Evolutionary conservation across 2,329 filamentous ascomycete species (phyloP), one percentile per base, ranked within the genome.

Genomic region (Periglandula ipomoeae): DNA sequence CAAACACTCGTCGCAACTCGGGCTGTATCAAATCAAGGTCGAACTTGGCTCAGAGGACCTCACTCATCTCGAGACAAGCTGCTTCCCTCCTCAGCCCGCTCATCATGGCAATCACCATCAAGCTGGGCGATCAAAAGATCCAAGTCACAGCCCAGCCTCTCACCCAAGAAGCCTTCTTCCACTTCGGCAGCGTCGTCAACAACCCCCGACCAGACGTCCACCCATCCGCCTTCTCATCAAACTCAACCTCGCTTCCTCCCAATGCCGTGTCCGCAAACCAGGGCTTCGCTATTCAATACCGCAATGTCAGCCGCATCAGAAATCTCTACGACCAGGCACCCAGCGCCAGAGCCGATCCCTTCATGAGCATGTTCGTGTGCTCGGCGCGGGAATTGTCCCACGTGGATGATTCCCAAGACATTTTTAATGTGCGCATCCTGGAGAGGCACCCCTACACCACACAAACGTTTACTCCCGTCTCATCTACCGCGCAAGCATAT

Each of bases 391-490:
- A 56, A 45, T 58, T 68, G 20, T 37, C 50, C 19, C 39, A 53
- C 30, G 51, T 43, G 10, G 46, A 42, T 11, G 46, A 49, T 41
- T 32, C 53, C 1, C 40, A 53, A 41, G 52, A 50, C 34, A 45
- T 47, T 19, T 87, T 95, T 62, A 72, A 56, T 20, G 61, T 96
- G 47, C 68, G 69, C 19, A 79, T 95, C 50, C 78, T 97, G 26
- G 93, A 98, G 66, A 77, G 93, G 35, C 93, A 98, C 66, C 91
- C 93, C 0, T 97, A 83, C 67, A 97, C 93, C 1, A 87, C 87
- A 1, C 93, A 98, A 70, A 95, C 89, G 0, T 97, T 98, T 66
- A 77, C 87, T 39, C 93, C 93, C 0, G 71, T 96, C 45, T 78
- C 68, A 10, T 68, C 69, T n/a, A 57, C 65, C 10, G 59, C 63